Evolutionary conservation across 768 basidiomycete genomes (phyloP), one percentile per base, ranked within the genome.

Genomic region (Mycena filopes): DNA sequence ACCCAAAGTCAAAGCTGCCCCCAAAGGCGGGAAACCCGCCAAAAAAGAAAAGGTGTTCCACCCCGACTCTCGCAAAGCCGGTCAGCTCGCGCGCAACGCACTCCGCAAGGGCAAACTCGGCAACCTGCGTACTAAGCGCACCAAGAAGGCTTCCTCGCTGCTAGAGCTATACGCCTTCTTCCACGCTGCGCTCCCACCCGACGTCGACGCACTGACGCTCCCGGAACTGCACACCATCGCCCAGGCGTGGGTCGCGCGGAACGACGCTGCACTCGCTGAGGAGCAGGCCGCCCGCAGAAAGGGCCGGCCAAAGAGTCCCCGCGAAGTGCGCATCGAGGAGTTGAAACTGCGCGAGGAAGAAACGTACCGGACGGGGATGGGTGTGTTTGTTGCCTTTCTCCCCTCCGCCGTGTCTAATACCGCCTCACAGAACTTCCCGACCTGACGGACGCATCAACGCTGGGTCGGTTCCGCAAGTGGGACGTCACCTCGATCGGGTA

Each of bases 61-160:
- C 73, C 94, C 94, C 5, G 82, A 89, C 49, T 95, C 94, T 23
- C 84, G 94, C 65, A 95, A 95, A 78, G 94, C 94, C 3, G 87
- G 83, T 15, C 93, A 94, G 72, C 81, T 94, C 16, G 81, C 85
- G 18, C 86, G 93, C 23, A 82, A 86, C 60, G 86, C 89, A 25
- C 75, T 92, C 41, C 84, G 94, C 65, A 92, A 92, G 70, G 82
- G 82, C 23, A 93, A 89, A 73, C 80, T 95, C 20, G 83, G 82
- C 15, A 84, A 84, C 60, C 80, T 85, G 6, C 79, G 84, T 11
- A 80, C 80, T 10, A 88, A 87, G 69, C 84, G 92, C 26, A 73
- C 74, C 6, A 83, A 89, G 72, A 91, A 87, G 72, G 81, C 53
- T 46, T 60, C 50, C 15, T 45, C 29, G 65, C 9, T 72, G 93